A percentile compares a stretch with the other conserved stretches of the same genome.
phyloP scores from a whole-genome alignment of 176 grass and related monocot species.

The barley (Hordeum vulgare) region MorexV3_pseudomolecules_assembly NC_058521.1:465538896-465539395 shows the following conservation, averaged over 20 bases:
- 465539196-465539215: not conserved
- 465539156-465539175: constrained; percentile 64
- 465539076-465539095: constrained; percentile 55
- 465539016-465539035: constrained; percentile 50
- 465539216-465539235: not conserved
- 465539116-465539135: constrained; percentile 47
- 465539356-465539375: constrained; percentile 19
- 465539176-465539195: constrained; percentile 33
- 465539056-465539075: constrained; percentile 19
- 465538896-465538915: constrained; percentile 22
- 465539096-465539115: constrained; percentile 35
- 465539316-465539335: constrained; percentile 79
- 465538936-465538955: constrained; percentile 35
- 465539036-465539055: constrained; percentile 37
- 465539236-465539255: constrained; percentile 80
- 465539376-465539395: constrained; percentile 14
- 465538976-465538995: constrained; percentile 75
- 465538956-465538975: constrained; percentile 38
- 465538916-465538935: constrained; percentile 42
- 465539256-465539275: constrained; percentile 91
- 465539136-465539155: constrained; percentile 93
- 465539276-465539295: constrained; percentile 75
- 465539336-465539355: constrained; percentile 58
- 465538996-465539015: constrained; percentile 78
- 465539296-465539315: constrained; percentile 65